These are phyloP conservation scores for Yamadazyma blattariae DNA, from an alignment of 1,139 yeast species.

Conservation along the genomic window DNA sequence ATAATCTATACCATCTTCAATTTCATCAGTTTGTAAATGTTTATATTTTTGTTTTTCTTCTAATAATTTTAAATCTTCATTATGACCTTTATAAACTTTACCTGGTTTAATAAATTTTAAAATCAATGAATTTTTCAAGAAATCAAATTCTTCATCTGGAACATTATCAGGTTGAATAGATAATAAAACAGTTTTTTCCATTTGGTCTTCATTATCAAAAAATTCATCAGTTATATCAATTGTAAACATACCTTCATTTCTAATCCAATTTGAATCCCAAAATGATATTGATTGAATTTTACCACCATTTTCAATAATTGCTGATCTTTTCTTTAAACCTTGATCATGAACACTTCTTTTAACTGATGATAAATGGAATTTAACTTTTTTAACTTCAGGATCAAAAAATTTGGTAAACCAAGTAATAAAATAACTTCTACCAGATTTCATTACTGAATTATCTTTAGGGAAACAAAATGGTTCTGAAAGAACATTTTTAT, in stretches of 20 bases:
- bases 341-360: slow-evolving; percentile 53
- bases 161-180: slow-evolving; percentile 71
- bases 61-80: slow-evolving; percentile 47
- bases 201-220: slow-evolving; percentile 42
- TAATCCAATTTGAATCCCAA: slow-evolving; percentile 68
- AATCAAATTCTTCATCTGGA: slow-evolving; percentile 62
- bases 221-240: slow-evolving; percentile 59
- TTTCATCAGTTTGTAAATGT: slow-evolving; percentile 46
- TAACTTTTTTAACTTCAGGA: slow-evolving; percentile 52
- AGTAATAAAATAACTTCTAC: slow-evolving; percentile 66
- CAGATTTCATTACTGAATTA: slow-evolving; percentile 51
- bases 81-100: slow-evolving; percentile 57
- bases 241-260: slow-evolving; percentile 63
- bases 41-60: slow-evolving; percentile 34
- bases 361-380: slow-evolving; percentile 64
- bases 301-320: slow-evolving; percentile 39
- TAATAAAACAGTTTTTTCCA: slow-evolving; percentile 48
- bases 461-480: slow-evolving; percentile 86
- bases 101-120: slow-evolving; percentile 57
- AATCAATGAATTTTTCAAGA: slow-evolving; percentile 48
- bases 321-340: slow-evolving; percentile 48
- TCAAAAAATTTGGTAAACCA: slow-evolving; percentile 72
- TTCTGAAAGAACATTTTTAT: slow-evolving; percentile 52
- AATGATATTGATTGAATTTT: slow-evolving; percentile 47
- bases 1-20: slow-evolving; percentile 57